phyloP scores from a whole-genome alignment of 805 yeast species.

The Candida pseudoglaebosa region DNA sequence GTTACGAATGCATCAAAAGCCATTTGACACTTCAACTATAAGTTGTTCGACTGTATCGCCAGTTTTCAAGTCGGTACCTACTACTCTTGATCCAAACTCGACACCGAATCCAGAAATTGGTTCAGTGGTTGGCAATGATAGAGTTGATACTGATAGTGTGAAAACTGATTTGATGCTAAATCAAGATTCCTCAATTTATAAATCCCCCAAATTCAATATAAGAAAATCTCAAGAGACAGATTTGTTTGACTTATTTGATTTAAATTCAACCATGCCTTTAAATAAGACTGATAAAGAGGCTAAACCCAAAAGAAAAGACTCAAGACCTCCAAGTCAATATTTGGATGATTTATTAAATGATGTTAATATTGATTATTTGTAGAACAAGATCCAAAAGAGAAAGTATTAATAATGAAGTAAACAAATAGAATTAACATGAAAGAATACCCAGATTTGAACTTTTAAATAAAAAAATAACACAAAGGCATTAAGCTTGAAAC shows the following conservation, averaged over 20 bases:
- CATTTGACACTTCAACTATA: not conserved
- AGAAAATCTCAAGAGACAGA: not conserved
- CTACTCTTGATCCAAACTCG: no score
- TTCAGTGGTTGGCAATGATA: not conserved
- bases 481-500: no score
- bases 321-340: slow-evolving; percentile 48
- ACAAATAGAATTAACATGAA: no score
- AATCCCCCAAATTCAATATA: not conserved
- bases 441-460: no score
- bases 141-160: not conserved
- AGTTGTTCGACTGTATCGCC: not conserved
- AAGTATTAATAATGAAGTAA: not conserved
- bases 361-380: not conserved
- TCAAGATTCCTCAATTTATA: no score
- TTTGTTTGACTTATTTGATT: not conserved
- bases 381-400: not conserved
- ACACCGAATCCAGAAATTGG: no score
- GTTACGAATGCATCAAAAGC: slow-evolving; percentile 3
- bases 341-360: slow-evolving; percentile 42
- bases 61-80: no score
- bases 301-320: slow-evolving; percentile 5
- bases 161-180: not conserved
- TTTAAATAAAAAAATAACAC: no score
- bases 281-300: not conserved
- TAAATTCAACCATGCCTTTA: no score